These are phyloP conservation scores for Solanum sitiens DNA, from an alignment of 257 asterid species.

Conservation along the genomic window DNA sequence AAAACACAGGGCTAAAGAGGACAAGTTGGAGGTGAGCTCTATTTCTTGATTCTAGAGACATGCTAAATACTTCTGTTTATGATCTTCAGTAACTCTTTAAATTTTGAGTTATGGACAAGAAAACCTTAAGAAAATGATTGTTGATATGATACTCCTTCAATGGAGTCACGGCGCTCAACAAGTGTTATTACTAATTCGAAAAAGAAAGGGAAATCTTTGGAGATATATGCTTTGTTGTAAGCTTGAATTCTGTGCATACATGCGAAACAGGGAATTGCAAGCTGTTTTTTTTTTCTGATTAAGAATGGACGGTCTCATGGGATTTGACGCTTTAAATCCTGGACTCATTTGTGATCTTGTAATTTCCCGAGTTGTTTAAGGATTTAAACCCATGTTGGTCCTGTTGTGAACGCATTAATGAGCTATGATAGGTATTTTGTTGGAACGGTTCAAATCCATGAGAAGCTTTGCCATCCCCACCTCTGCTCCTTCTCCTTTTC, in stretches of 20 bases:
- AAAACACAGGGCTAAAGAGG: slow-evolving; percentile 53
- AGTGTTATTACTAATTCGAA: not conserved
- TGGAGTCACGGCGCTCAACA: not conserved
- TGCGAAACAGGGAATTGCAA: not conserved
- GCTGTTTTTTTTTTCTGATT: not conserved
- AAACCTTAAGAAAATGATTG: not conserved
- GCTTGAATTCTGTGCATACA: not conserved
- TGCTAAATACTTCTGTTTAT: not conserved
- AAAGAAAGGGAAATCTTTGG: not conserved
- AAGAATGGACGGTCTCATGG: not conserved
- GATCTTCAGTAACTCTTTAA: not conserved
- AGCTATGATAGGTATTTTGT: not conserved
- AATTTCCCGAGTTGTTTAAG: not conserved
- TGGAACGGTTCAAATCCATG: not conserved
- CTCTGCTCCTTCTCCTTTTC: not conserved
- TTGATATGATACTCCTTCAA: not conserved
- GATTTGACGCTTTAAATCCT: not conserved
- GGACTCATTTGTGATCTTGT: not conserved
- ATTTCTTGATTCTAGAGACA: not conserved
- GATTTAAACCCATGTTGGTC: not conserved
- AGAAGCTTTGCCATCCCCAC: not conserved
- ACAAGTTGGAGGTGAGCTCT: slow-evolving; percentile 54
- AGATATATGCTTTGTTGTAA: not conserved
- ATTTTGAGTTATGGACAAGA: not conserved
- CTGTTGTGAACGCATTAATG: not conserved